A percentile compares a stretch with the other conserved stretches of the same genome.
Conservation (phyloP, 139 green algal species). For the Diplosphaera chodatii region DNA sequence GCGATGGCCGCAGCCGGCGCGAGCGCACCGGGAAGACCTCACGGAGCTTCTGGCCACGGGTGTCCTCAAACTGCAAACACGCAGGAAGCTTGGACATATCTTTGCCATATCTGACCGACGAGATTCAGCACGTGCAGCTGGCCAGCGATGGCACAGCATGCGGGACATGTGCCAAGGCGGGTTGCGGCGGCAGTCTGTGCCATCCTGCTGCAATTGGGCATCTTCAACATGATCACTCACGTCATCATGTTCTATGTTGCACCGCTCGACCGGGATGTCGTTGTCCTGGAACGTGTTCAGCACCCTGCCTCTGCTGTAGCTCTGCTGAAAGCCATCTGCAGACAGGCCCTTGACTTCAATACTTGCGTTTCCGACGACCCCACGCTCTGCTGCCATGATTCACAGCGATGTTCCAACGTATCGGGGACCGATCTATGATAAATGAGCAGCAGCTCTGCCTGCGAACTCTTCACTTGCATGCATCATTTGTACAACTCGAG, state of each 20-base stretch:
- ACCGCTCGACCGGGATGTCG: neutral
- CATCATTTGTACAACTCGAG: no score
- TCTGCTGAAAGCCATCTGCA: neutral
- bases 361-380: neutral
- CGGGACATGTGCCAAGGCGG: no score
- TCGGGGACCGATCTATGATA: no score
- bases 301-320: neutral
- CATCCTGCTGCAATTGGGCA: neutral
- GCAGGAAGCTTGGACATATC: no score
- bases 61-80: conserved; percentile 1
- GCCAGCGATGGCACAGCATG: no score
- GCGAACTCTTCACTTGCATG: no score
- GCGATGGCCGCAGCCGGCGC: neutral
- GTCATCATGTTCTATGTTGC: neutral
- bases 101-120: no score
- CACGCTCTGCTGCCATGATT: neutral
- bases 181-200: neutral
- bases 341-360: neutral
- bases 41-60: neutral
- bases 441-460: no score
- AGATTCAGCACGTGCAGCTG: no score
- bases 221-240: neutral
- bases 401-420: no score
- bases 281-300: neutral
- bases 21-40: neutral